phyloP scores from a whole-genome alignment of 345 rosid genomes.

The Hypericum androsaemum region DNA sequence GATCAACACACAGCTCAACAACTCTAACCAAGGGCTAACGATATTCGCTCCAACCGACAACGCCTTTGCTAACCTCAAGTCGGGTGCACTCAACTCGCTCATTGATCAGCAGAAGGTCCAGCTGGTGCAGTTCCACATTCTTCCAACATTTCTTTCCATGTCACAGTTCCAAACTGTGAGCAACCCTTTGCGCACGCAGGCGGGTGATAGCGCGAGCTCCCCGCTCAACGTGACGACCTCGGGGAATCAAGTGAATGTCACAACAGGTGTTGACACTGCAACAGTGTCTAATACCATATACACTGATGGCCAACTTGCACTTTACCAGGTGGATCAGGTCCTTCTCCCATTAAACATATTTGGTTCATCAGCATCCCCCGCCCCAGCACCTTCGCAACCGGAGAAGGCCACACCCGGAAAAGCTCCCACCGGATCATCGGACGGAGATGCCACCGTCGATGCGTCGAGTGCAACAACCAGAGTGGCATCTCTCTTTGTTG shows the following conservation, averaged over 20 bases:
- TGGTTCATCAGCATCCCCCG: constrained; percentile 50
- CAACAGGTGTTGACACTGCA: constrained; percentile 63
- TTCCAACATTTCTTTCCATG: constrained; percentile 46
- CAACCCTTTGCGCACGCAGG: constrained; percentile 86
- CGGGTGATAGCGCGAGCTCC: constrained; percentile 47
- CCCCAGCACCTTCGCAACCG: constrained; percentile 40
- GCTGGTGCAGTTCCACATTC: constrained; percentile 71
- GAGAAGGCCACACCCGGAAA: constrained; percentile 36
- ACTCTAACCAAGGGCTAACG: constrained; percentile 64
- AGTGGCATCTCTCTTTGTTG: constrained; percentile 10
- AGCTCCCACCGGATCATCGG: constrained; percentile 33
- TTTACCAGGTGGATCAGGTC: constrained; percentile 73
- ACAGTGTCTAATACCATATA: constrained; percentile 53
- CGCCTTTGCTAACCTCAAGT: constrained; percentile 50
- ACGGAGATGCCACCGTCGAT: constrained; percentile 22
- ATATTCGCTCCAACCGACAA: constrained; percentile 77
- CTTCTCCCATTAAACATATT: constrained; percentile 60
- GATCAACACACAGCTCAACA: constrained; percentile 63
- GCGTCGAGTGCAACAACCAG: constrained; percentile 29
- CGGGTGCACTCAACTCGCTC: constrained; percentile 63
- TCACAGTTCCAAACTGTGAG: constrained; percentile 81
- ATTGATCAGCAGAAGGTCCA: constrained; percentile 61
- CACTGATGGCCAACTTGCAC: constrained; percentile 46
- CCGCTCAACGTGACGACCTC: constrained; percentile 66
- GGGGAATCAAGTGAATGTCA: constrained; percentile 69